phyloP scores from a whole-genome alignment of 164 flowering plant species.

The Vitis rupestris region DNA sequence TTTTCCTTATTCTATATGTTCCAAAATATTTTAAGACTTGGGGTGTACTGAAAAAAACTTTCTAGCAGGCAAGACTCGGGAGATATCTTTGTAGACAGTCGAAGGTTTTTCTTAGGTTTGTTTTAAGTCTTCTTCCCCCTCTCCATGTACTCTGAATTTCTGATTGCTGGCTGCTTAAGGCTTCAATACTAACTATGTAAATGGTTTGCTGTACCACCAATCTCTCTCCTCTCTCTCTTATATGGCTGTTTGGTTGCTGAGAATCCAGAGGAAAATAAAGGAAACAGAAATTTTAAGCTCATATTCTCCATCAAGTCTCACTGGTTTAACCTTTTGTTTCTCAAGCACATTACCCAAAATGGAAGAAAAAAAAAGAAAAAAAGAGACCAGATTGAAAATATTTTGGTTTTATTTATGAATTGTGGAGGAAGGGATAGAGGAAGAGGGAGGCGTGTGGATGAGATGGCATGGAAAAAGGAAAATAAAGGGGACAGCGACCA shows the following conservation, averaged over 20 bases:
- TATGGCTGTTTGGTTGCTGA: background rate
- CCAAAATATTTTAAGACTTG: background rate
- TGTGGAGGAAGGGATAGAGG: too few relatives aligned
- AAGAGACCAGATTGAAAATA: too few relatives aligned
- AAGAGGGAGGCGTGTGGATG: too few relatives aligned
- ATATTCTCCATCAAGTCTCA: too few relatives aligned
- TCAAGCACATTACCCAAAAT: too few relatives aligned
- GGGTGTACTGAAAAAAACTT: background rate
- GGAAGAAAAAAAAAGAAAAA: too few relatives aligned
- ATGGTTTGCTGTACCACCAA: slow-evolving; percentile 21
- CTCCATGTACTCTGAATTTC: slow-evolving; percentile 19
- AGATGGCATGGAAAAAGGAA: too few relatives aligned
- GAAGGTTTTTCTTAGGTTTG: slow-evolving; percentile 18
- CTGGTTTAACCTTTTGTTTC: too few relatives aligned
- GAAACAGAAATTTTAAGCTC: background rate
- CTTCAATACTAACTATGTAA: slow-evolving; percentile 28
- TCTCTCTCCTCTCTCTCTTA: background rate
- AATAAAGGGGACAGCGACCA: too few relatives aligned
- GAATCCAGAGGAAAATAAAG: too few relatives aligned
- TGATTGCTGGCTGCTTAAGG: slow-evolving; percentile 22
- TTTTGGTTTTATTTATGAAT: too few relatives aligned
- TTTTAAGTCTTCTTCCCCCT: background rate
- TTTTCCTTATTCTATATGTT: background rate
- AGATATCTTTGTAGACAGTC: background rate
- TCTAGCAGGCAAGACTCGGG: slow-evolving; percentile 5